phyloP scores from a whole-genome alignment of 2,329 filamentous ascomycete genomes.

The Fusarium penzigii region DNA sequence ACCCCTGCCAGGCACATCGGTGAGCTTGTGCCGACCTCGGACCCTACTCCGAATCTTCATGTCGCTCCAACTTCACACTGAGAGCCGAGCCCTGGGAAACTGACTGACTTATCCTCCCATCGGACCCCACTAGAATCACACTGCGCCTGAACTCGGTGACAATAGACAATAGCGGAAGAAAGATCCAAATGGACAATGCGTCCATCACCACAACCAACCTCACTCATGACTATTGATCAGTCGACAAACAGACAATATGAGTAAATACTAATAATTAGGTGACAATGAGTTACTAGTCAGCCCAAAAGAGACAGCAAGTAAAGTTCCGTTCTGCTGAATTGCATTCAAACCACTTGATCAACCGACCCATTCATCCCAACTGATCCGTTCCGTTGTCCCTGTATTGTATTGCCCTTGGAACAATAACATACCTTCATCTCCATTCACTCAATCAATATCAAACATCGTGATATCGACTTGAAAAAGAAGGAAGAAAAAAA shows the following conservation, averaged over 20 bases:
- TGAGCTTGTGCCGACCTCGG: too few species aligned
- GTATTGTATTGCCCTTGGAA: background rate
- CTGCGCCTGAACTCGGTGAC: too few species aligned
- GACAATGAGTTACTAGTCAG: background rate
- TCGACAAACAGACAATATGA: background rate
- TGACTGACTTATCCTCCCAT: too few species aligned
- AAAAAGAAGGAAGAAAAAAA: background rate
- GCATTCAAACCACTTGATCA: background rate
- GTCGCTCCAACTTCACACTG: too few species aligned
- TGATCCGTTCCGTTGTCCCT: background rate
- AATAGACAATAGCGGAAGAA: background rate
- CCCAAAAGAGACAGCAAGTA: background rate
- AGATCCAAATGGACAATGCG: too few species aligned
- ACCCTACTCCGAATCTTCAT: too few species aligned
- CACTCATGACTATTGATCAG: background rate
- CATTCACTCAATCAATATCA: constrained; percentile 9
- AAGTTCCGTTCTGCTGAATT: too few species aligned
- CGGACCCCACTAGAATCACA: too few species aligned
- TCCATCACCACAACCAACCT: background rate
- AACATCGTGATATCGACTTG: background rate
- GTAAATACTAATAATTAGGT: background rate
- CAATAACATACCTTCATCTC: too few species aligned
- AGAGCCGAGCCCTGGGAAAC: too few species aligned
- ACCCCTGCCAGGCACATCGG: background rate
- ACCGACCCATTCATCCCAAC: background rate